Conservation (phyloP, 31 red algal species). For the Asparagopsis taxiformis region DNA sequence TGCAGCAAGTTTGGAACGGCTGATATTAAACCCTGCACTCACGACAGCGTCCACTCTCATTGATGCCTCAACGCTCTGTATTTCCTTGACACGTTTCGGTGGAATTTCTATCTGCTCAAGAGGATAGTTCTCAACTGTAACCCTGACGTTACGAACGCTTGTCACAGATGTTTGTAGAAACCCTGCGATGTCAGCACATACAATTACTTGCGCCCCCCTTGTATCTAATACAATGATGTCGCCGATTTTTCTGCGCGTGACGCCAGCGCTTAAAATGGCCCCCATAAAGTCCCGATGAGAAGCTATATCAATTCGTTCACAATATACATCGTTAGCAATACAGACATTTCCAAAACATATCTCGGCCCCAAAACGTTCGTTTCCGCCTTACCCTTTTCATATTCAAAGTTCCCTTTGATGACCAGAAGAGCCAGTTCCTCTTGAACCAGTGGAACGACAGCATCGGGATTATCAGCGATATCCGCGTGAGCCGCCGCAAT, state of each 20-base stretch:
- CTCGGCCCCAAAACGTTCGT: constrained; percentile 6
- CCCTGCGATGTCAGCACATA: constrained; percentile 23
- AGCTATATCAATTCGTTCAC: constrained; percentile 61
- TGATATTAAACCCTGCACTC: constrained; percentile 74
- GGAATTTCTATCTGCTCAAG: constrained; percentile 40
- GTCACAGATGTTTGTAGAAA: constrained; percentile 25
- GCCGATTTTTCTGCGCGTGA: constrained; percentile 56
- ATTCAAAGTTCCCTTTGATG: constrained; percentile 3
- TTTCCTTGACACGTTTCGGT: constrained; percentile 33
- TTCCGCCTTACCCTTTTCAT: constrained; percentile 1
- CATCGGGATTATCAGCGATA: constrained; percentile 2
- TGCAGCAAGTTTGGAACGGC: constrained; percentile 64
- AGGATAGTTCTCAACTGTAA: constrained; percentile 6
- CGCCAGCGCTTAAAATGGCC: constrained; percentile 49
- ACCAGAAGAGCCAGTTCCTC: no score
- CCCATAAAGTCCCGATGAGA: constrained; percentile 82
- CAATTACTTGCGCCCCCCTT: constrained; percentile 71
- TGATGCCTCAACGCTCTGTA: constrained; percentile 75
- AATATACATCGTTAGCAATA: no score
- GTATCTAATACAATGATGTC: constrained; percentile 72
- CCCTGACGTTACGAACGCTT: constrained; percentile 52
- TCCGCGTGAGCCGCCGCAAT: constrained; percentile 23
- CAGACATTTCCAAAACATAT: no score
- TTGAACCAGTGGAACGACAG: no score
- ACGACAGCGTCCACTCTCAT: constrained; percentile 90